Base-by-base conservation (phyloP, 768 basidiomycete species). In the Botryobasidium botryosum region DNA sequence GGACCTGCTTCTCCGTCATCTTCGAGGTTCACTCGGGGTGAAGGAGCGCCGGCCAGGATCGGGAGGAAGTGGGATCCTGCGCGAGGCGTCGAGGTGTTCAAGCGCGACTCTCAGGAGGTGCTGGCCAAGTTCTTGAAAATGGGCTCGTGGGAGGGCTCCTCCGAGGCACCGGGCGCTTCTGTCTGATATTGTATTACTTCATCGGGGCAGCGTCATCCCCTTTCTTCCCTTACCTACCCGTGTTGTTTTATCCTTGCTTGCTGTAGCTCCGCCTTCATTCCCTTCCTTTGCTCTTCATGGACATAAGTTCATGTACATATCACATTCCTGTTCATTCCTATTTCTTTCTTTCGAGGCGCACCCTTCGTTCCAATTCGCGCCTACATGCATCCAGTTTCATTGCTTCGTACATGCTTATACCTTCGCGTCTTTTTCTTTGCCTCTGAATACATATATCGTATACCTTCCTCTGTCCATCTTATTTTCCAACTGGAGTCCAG, bases 41-140 rank as follows among this genome's bases (percentile, higher is more conserved):
- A 18, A 47, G 60, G 25, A 49, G 53, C 6, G n/a, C 28, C 13
- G n/a, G n/a, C n/a, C n/a, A 28, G 25, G 33, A 20, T 29, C 4
- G 71, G 69, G 2, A 70, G 85, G 18, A 77, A 81, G 4, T 92
- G 81, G 76, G 86, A 90, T 57, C 87, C 87, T 15, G 75, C 77
- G 7, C 75, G 86, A 18, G 79, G 78, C 35, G 76, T 90, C 2
- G 87, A 91, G 48, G 54, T 81, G 32, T 87, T 90, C 63, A 90
- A 87, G 59, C 74, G 73, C 42, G 79, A 79, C 12, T 87, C 85
- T 2, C 86, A 91, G 58, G 81, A 90, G 53, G 84, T 88, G 21
- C 66, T 91, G 24, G 74, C 80, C 7, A 68, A 81, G 39, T 88
- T 91, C 61, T 63, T 88, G 64, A 79, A 73, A 55, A 77, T 79